A percentile compares a stretch with the other conserved stretches of the same genome.
These are phyloP conservation scores for Glycine tomentella DNA, from an alignment of 306 rosid species.

Conservation along the genomic window DNA sequence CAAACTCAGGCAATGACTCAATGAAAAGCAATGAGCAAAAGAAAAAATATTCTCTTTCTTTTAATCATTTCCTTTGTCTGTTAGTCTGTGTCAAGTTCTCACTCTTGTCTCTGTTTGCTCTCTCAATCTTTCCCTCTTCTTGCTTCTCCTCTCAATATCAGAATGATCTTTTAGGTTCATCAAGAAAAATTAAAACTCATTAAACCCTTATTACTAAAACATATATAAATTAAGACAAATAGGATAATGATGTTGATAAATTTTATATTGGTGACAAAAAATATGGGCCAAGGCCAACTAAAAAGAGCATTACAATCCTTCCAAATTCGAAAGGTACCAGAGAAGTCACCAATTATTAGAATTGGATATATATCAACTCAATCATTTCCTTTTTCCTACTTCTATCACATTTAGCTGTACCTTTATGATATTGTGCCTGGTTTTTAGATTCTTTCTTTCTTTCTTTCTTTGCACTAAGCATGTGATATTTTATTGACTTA, in stretches of 20 bases:
- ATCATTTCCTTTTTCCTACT: background rate
- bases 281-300: background rate
- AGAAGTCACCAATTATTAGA: conserved; percentile 9
- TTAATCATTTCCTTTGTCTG: background rate
- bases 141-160: background rate
- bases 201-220: background rate
- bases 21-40: background rate
- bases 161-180: background rate
- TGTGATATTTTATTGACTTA: background rate
- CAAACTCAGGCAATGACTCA: background rate
- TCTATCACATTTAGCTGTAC: background rate
- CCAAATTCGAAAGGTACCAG: background rate
- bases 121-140: background rate
- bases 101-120: background rate
- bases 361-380: background rate
- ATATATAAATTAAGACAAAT: background rate
- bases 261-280: background rate
- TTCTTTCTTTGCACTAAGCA: background rate
- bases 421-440: background rate
- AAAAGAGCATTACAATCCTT: background rate
- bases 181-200: background rate
- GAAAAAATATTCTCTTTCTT: background rate
- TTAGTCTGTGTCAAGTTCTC: background rate
- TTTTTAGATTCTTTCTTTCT: conserved; percentile 6
- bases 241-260: background rate